Evolutionary conservation across 139 green algal genomes (phyloP), one percentile per base, ranked within the genome.

Genomic region (Ettlia oleoabundans): DNA sequence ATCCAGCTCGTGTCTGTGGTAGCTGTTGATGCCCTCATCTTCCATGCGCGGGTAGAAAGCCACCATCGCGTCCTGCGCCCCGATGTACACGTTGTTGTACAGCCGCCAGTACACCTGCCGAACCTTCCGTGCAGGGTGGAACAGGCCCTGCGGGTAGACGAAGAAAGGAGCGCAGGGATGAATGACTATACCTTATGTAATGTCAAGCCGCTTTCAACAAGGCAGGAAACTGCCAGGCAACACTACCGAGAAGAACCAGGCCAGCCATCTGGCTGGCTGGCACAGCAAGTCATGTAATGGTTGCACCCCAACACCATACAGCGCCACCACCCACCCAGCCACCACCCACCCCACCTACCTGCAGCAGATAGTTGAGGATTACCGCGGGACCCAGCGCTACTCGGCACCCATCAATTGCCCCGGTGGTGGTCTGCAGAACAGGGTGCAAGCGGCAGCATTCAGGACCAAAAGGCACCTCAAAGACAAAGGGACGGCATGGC

Each of bases 21-120:
- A 99, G 1, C 88, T 94, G 89, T 97, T 97, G 64, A 89, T 87
- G 37, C 84, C 90, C 19, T 94, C 91, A 75, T 98, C 93, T 55
- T 93, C 81, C 80, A 97, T 86, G 42, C 53, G 70, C 2, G 96
- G 96, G 89, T 94, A 97, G 68, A 87, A 92, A 0, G 95, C 90
- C 35, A 97, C 91, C 47, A 99, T 79, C 10, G 90, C 86, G 80
- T 98, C 96, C 88, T 98, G 78, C 26, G 91, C 80, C 0, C 95
- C 97, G 42, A 99, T 96, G 92, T 99, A 99, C 76, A 98, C 88
- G 68, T 95, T 97, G 93, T 99, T 99, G 93, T 99, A 99, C 26
- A 99, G 83, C 85, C 93, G 92, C 97, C 97, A 99, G 88, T 98
- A 99, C 30, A 94, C 89, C 88, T 98, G 92, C 0, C 97, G 93